Conservation (phyloP, 2,329 filamentous ascomycete species). For the Teratosphaeria destructans region DNA sequence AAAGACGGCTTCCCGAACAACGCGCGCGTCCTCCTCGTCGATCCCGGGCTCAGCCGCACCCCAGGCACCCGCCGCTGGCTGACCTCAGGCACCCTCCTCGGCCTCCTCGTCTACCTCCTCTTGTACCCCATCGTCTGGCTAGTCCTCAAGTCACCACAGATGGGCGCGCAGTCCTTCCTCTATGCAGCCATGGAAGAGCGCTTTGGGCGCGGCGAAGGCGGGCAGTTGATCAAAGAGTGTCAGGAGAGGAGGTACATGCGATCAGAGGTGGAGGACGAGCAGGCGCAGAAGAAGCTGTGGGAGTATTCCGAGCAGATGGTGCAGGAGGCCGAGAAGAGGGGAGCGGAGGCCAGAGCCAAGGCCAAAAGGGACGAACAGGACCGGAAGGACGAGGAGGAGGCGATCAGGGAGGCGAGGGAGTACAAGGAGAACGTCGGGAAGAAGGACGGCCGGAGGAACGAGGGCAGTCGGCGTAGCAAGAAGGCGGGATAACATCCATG, state of each 20-base stretch:
- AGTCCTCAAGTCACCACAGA: conserved; percentile 70
- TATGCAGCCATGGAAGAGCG: conserved; percentile 74
- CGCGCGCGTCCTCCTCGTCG: conserved; percentile 72
- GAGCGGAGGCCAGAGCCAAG: conserved; percentile 51
- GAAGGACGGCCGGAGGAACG: conserved; percentile 20
- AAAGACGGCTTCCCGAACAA: conserved; percentile 77
- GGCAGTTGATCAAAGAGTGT: conserved; percentile 80
- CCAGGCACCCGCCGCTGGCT: conserved; percentile 82
- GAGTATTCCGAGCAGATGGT: conserved; percentile 78
- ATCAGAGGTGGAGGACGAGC: conserved; percentile 66
- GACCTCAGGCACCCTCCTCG: conserved; percentile 71
- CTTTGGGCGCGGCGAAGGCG: conserved; percentile 44
- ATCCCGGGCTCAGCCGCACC: conserved; percentile 76
- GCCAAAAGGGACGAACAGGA: conserved; percentile 43
- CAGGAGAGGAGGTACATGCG: conserved; percentile 61
- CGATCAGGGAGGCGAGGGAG: conserved; percentile 20
- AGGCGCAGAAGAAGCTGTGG: conserved; percentile 76
- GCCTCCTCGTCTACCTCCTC: conserved; percentile 64
- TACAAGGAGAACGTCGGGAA: conserved; percentile 26
- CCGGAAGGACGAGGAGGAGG: conserved; percentile 27
- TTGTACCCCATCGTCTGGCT: conserved; percentile 79
- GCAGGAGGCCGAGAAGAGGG: conserved; percentile 68
- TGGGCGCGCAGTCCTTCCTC: conserved; percentile 79
- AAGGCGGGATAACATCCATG: conserved; percentile 7
- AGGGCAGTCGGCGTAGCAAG: conserved; percentile 18